Conservation (phyloP, 129 eudicot species). For the Artemisia tridentata region DNA sequence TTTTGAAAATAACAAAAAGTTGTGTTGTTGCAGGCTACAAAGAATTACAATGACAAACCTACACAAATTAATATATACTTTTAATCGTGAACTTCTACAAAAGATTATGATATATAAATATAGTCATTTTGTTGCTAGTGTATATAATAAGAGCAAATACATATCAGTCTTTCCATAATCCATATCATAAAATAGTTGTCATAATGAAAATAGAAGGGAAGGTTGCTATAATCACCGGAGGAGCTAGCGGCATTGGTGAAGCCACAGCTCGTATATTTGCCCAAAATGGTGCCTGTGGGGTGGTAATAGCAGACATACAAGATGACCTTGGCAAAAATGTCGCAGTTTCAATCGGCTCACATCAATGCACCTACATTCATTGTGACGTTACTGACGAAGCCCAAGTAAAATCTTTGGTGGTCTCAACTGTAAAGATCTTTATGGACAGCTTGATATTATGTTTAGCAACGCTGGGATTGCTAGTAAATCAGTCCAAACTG, state of each 20-base stretch:
- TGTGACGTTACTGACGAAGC: constrained; percentile 1
- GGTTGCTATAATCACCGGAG: constrained; percentile 15
- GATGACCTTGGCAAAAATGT: neutral
- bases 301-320: constrained; percentile 15
- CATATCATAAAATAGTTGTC: neutral
- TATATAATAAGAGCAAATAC: neutral
- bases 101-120: no score
- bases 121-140: no score
- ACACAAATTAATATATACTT: no score
- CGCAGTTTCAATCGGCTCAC: neutral
- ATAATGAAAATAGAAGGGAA: constrained; percentile 8
- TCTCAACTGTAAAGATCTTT: neutral
- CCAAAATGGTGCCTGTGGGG: neutral
- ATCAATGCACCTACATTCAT: neutral
- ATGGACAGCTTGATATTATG: constrained; percentile 7
- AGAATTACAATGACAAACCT: no score
- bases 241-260: constrained; percentile 15
- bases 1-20: no score
- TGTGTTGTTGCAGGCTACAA: no score
- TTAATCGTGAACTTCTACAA: no score
- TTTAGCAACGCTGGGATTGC: constrained; percentile 13
- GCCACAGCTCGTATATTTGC: constrained; percentile 15
- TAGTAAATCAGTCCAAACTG: neutral
- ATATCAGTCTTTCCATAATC: neutral
- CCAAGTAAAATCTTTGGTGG: constrained; percentile 5